Base-by-base conservation (phyloP, 2,329 filamentous ascomycete genomes). In the Colletotrichum sp. region DNA sequence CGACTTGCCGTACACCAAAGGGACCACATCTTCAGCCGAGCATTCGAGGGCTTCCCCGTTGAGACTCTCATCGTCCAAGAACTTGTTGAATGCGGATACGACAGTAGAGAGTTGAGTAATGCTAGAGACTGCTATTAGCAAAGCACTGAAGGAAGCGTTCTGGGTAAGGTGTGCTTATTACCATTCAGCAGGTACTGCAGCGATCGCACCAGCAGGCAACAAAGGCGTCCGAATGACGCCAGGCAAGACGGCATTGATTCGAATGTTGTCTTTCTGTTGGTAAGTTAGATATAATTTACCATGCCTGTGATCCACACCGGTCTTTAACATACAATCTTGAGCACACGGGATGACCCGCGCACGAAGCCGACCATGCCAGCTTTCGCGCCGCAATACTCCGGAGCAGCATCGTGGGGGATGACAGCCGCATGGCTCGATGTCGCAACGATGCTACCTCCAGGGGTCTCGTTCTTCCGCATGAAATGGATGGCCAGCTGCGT, bases 311-410 rank as follows among this genome's bases (percentile, higher is more conserved):
- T 44, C 19, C 36, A 34, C 16, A 25, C 2, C 2, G 1, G 5
- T 19, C 5, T 22, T 2, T n/a, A 3, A 34, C 59, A 22, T 32
- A 62, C 57, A 69, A 81, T 78, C 77, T 84, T 85, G 49, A 88
- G 78, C 5, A 88, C 55, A 1, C 82, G 84, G 2, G 85, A 85
- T 49, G 83, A 77, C 2, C 82, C 83, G 13, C 86, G 84, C 6
- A 87, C 83, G 75, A 87, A 88, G 29, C 83, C 80, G 36, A 85
- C 81, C 11, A 89, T 84, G 1, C 85, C 89, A 5, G 89, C 87
- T 78, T 90, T 90, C 9, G 88, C 86, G n/a, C 87, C 87, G 69
- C 84, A 86, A 79, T 90, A 90, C 78, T 90, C 86, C 0, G 89
- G 88, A 73, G 86, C 87, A 0, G 84, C 82, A 11, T 81, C 77